phyloP scores from a whole-genome alignment of 345 rosid genomes.

The Pistacia vera region DNA sequence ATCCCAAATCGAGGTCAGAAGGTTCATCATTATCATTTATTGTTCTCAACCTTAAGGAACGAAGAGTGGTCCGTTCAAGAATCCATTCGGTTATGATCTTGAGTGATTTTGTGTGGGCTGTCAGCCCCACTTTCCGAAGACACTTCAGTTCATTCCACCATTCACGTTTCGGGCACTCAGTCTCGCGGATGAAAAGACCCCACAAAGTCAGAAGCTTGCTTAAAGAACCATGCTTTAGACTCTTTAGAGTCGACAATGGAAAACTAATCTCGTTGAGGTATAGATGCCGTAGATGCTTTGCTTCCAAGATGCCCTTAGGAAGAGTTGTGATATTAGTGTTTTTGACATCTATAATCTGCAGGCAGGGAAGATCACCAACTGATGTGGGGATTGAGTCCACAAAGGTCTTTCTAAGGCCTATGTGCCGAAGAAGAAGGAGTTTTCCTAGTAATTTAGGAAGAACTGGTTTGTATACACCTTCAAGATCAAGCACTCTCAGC shows the following conservation, averaged over 20 bases:
- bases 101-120: constrained; percentile 21
- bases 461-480: constrained; percentile 37
- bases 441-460: constrained; percentile 28
- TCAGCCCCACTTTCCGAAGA: constrained; percentile 37
- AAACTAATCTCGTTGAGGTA: constrained; percentile 26
- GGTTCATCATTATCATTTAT: constrained; percentile 23
- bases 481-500: constrained; percentile 40
- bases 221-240: constrained; percentile 7
- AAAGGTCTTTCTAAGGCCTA: constrained; percentile 37
- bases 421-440: constrained; percentile 21
- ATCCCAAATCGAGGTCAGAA: constrained; percentile 8
- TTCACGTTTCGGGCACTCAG: neutral
- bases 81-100: constrained; percentile 20
- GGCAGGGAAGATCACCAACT: constrained; percentile 24
- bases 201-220: constrained; percentile 32
- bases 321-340: constrained; percentile 32
- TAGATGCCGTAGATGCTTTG: constrained; percentile 30
- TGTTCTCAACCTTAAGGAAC: constrained; percentile 37
- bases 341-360: constrained; percentile 46
- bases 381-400: constrained; percentile 34
- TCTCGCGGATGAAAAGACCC: constrained; percentile 29
- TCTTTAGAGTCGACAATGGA: constrained; percentile 8
- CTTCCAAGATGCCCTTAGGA: constrained; percentile 33
- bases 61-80: constrained; percentile 5
- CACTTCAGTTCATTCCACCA: constrained; percentile 4